Conservation (phyloP, 352 stramenopile species). For the Globisporangium paroecandrum region DNA sequence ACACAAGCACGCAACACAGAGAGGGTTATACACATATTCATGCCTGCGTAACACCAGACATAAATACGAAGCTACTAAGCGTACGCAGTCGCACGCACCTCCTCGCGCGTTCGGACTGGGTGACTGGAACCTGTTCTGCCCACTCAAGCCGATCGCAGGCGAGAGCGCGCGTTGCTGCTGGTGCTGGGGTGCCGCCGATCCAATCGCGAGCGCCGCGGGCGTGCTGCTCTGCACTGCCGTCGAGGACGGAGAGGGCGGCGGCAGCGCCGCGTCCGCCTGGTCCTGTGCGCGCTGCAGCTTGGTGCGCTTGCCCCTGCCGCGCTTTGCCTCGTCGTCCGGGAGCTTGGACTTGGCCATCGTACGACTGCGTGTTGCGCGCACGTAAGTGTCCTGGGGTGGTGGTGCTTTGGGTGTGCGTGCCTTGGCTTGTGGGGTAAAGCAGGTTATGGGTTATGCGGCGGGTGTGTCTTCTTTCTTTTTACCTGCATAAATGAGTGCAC, state of each 20-base stretch:
- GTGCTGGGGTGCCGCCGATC: constrained; percentile 1
- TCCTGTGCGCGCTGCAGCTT: constrained; percentile 51
- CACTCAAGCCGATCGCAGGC: constrained; percentile 15
- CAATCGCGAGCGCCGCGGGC: constrained; percentile 9
- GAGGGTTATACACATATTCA: background rate
- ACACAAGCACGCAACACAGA: background rate
- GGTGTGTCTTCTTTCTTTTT: constrained; percentile 7
- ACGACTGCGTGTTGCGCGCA: background rate
- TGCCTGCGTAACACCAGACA: background rate
- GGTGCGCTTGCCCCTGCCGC: constrained; percentile 50
- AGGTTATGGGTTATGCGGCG: constrained; percentile 1
- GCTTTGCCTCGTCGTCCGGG: constrained; percentile 62
- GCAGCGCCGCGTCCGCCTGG: constrained; percentile 18
- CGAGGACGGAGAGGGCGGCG: constrained; percentile 14
- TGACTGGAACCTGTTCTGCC: constrained; percentile 41
- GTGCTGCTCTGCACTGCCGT: constrained; percentile 11
- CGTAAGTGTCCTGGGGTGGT: background rate
- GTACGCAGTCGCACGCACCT: constrained; percentile 15
- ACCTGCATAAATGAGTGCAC: constrained; percentile 12
- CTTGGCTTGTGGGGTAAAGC: background rate
- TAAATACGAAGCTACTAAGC: background rate
- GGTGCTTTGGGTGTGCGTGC: background rate
- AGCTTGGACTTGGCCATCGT: constrained; percentile 61
- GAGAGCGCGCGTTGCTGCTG: constrained; percentile 9
- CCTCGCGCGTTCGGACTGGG: constrained; percentile 42